Evolutionary conservation across 768 basidiomycete genomes (phyloP), one percentile per base, ranked within the genome.

Genomic region (Auriscalpium vulgare): DNA sequence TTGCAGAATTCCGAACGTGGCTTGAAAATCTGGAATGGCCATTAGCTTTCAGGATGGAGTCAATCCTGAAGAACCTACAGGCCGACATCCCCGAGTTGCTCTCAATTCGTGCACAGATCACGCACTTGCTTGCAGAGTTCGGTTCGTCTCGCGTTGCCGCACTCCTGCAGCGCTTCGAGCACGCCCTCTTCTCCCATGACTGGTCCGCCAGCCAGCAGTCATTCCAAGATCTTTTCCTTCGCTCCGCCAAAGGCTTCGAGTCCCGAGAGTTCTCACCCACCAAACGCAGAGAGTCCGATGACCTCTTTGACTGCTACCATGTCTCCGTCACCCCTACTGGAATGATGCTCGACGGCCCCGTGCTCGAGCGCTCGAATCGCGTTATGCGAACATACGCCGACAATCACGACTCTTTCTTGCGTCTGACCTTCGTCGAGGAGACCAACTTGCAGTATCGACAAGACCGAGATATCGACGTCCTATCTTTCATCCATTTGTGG

Each of bases 371-470:
- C 6, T 82, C 82, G 0, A 88, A 87, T 59, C 71, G 82, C 4
- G 75, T 87, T 38, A 76, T 87, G 40, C 78, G 85, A 19, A 67
- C 68, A 9, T 85, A 81, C 61, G 65, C 71, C 0, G 55, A 65
- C 19, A 66, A 79, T 53, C 77, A 80, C 21, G 74, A 79, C 57
- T 75, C 72, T 23, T 88, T 88, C 63, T 60, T 87, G 23, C 79
- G 84, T 9, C 84, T 87, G 55, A 71, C 73, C 55, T 84, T 87
- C 62, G 72, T 76, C 16, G 84, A 88, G 52, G 85, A 88, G 63
- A 78, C 73, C 11, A 67, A 70, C 5, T 64, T 82, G 5, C 76
- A 77, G 47, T 78, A 77, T 63, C 78, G 78, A 5, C 80, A 77
- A 56, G 80, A 83, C 62, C 74, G 77, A 17, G 82, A 85, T 21